Conservation (phyloP, 805 yeast species). For the Cyberlindnera maritima region DNA sequence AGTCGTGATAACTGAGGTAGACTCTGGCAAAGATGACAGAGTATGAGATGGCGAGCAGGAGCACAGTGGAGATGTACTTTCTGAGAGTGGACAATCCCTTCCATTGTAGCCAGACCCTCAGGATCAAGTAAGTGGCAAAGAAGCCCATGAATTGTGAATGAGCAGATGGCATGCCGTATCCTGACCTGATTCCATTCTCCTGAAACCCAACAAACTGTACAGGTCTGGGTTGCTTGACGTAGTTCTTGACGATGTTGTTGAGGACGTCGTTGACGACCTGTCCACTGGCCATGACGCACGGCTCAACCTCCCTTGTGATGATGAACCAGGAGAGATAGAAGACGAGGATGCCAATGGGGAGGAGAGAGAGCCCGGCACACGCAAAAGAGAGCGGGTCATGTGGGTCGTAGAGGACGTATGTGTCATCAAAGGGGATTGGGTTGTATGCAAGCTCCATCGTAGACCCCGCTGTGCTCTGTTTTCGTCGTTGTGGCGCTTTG, state of each 20-base stretch:
- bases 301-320: constrained; percentile 79
- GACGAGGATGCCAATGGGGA: constrained; percentile 76
- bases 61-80: constrained; percentile 31
- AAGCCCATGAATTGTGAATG: constrained; percentile 96
- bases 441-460: constrained; percentile 7
- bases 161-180: constrained; percentile 96
- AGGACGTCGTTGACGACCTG: constrained; percentile 75
- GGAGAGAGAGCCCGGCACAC: constrained; percentile 70
- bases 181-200: constrained; percentile 44
- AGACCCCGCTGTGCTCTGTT: no score
- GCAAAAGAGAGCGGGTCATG: constrained; percentile 54
- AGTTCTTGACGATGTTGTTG: constrained; percentile 64
- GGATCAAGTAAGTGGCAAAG: constrained; percentile 54
- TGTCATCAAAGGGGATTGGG: constrained; percentile 74
- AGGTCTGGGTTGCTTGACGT: constrained; percentile 76
- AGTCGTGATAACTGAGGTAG: constrained; percentile 74
- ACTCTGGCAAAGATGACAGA: constrained; percentile 69
- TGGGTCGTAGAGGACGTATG: constrained; percentile 78
- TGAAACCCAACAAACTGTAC: constrained; percentile 35
- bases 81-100: constrained; percentile 30
- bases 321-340: constrained; percentile 84
- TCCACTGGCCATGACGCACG: constrained; percentile 79
- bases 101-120: constrained; percentile 44
- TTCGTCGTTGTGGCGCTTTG: neutral
- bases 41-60: constrained; percentile 29